Percentiles rank a stretch among this genome's conserved stretches.
Evolutionary conservation across 371 early-diverging fungal species (phyloP).

Genomic region (Mucor plumbeus): DNA sequence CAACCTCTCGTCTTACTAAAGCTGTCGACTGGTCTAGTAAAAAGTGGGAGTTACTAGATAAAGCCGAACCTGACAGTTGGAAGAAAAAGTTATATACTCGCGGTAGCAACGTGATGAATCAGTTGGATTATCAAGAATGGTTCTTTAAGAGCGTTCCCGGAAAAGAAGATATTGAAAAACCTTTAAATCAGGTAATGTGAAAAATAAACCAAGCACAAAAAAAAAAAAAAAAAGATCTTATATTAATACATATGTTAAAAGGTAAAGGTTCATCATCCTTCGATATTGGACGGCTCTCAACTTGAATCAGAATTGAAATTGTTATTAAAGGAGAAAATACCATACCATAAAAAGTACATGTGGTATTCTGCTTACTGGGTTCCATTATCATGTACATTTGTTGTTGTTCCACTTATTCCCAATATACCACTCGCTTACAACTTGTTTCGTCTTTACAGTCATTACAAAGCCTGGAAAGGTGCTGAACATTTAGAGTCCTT

Average conservation of each 20-base stretch:
- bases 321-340: constrained; percentile 55
- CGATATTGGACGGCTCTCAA: constrained; percentile 34
- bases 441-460: constrained; percentile 79
- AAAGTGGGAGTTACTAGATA: constrained; percentile 69
- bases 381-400: constrained; percentile 75
- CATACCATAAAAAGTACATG: constrained; percentile 78
- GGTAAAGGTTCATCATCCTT: constrained; percentile 56
- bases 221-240: too few species aligned
- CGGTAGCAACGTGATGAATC: constrained; percentile 74
- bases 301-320: constrained; percentile 53
- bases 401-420: constrained; percentile 78
- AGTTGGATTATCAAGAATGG: constrained; percentile 77
- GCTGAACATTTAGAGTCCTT: constrained; percentile 60
- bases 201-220: too few species aligned
- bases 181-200: constrained; percentile 46
- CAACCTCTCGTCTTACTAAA: constrained; percentile 55
- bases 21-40: constrained; percentile 59
- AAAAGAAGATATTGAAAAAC: constrained; percentile 50
- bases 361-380: constrained; percentile 71
- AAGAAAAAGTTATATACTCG: constrained; percentile 62
- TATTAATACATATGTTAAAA: constrained; percentile 11
- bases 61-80: constrained; percentile 56
- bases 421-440: constrained; percentile 87
- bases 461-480: constrained; percentile 78
- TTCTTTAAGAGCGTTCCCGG: constrained; percentile 79